Evolutionary conservation across 176 grass and related monocot genomes (phyloP).

Genomic region (Neostapfia colusana): DNA sequence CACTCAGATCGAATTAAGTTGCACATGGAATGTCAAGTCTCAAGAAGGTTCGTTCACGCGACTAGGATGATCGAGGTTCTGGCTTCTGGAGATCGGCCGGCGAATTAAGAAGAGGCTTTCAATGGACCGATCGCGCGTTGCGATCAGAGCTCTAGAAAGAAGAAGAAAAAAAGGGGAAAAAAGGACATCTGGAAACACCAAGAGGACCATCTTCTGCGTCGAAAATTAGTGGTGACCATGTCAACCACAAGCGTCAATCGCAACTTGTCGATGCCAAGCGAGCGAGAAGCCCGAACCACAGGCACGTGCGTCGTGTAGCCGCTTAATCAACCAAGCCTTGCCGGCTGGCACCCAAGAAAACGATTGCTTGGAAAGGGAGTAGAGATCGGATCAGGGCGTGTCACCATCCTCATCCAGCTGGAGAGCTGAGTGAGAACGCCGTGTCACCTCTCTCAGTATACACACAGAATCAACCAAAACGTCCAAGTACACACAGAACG

Average conservation of each 20-base stretch:
- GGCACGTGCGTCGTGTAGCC: neutral
- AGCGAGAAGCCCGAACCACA: neutral
- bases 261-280: neutral
- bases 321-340: neutral
- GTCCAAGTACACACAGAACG: constrained; percentile 2
- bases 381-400: neutral
- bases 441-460: too few species aligned
- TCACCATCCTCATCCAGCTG: neutral
- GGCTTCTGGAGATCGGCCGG: neutral
- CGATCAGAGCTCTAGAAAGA: neutral
- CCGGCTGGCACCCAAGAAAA: neutral
- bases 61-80: neutral
- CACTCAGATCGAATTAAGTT: neutral
- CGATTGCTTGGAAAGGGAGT: neutral
- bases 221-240: neutral
- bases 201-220: neutral
- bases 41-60: constrained; percentile 30
- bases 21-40: constrained; percentile 5
- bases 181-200: neutral
- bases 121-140: neutral
- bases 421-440: neutral
- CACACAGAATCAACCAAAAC: neutral
- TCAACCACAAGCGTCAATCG: neutral
- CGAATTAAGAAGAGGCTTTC: neutral
- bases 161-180: neutral